Evolutionary conservation across 495 filamentous ascomycete species (phyloP), one percentile per base, ranked within the genome.

Genomic region (Lophiostoma macrostomum): DNA sequence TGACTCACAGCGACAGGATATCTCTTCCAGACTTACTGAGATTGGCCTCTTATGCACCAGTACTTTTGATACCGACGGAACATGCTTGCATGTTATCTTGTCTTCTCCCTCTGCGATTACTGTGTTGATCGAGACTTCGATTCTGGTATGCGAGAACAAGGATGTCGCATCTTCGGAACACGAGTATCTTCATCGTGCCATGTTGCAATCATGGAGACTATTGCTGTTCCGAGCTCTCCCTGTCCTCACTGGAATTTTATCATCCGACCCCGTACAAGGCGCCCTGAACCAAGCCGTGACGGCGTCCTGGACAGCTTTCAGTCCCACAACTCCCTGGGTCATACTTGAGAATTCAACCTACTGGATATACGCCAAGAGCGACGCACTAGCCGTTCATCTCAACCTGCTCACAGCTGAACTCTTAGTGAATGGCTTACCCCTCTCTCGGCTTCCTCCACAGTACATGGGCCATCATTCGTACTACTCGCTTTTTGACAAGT

Each of bases 341-440:
- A n/a, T 20, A 27, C 38, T 61, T 23, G 18, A 14, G 8, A 24
- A 31, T 5, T 50, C 37, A n/a, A n/a, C n/a, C n/a, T n/a, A n/a
- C n/a, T n/a, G n/a, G n/a, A 12, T 11, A 20, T 19, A 41, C n/a
- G n/a, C 11, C 47, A 65, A 55, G 34, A 51, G 41, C 3, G 35
- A 27, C 5, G 6, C 30, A 1, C 43, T 68, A 5, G 13, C 18
- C 1, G 69, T 83, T 2, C 70, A 76, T 19, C 80, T 71, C 57
- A 80, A 84, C 57, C 31, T 82, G 4, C 60, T 85, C 16, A 77
- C 70, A 1, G 80, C 80, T 0, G 66, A 74, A 27, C 69, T 86
- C 2, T 73, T 85, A 18, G 71, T 85, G 12, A 71, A 84, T 50
- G 79, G 79, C 1, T 54, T 62, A 0, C 81, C 79, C 0, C 53